Base-by-base conservation (phyloP, 148 eudicot species). In the Diospyros kaki region DNA sequence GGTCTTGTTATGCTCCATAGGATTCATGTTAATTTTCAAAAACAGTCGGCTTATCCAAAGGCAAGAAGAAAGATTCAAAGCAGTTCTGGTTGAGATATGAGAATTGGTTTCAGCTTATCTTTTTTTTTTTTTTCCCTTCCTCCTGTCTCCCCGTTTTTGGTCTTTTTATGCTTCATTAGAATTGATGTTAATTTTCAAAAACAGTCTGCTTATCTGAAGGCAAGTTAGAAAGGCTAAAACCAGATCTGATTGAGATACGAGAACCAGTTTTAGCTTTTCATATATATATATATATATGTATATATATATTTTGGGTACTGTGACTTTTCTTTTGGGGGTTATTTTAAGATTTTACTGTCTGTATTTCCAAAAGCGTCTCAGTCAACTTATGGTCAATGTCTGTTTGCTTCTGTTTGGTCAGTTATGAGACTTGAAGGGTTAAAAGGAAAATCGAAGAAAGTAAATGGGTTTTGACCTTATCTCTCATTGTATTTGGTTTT, bases 31-130 rank as follows among this genome's bases (percentile, higher is more conserved):
- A 28, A 28, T 28, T 28, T 28, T 28, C 28, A 28, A 28, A 28
- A 28, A 28, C 28, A 28, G 28, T 28, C 28, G 0, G 28, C 45
- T 46, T 39, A 44, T 14, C 45, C 2, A 9, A 10, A 28, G 5
- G 15, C 0, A 13, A 51, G 4, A 4, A 52, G 48, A 4, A 68
- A 12, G 38, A n/a, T 68, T 8, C 4, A 52, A 15, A 11, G 66
- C 45, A 38, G 52, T 73, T 73, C 10, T 48, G 76, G 42, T 73
- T 62, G 68, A 41, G 43, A 50, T 15, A 39, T 51, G 45, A 41
- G 40, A 64, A 50, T 51, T 46, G 76, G 28, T 64, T 64, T 50
- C 52, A 48, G 65, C n/a, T 40, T 39, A 12, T 52, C 11, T 43
- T 38, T 2, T 39, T 54, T 55, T 39, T 41, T 14, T 46, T 28